Evolutionary conservation across 78 protist genomes (phyloP).

Genomic region (Planoprotostelium fungivorum): DNA sequence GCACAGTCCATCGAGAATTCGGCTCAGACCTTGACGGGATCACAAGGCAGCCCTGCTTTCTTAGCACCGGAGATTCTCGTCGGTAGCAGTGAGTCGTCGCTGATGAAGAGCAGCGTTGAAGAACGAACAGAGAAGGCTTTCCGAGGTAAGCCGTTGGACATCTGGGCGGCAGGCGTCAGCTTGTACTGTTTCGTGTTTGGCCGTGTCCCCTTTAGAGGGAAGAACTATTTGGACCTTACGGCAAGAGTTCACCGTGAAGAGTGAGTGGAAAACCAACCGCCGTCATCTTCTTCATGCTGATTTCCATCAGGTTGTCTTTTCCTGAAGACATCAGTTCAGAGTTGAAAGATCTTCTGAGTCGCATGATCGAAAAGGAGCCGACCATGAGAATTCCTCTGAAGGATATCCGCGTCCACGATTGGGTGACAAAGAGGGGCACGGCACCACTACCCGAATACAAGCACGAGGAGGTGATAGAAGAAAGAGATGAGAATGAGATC

Average conservation of each 20-base stretch:
- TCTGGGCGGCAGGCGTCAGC: constrained; percentile 56
- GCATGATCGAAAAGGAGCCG: background rate
- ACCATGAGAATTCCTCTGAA: background rate
- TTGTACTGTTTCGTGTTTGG: constrained; percentile 59
- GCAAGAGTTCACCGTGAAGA: background rate
- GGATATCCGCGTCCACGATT: background rate
- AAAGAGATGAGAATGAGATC: background rate
- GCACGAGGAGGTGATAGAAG: background rate
- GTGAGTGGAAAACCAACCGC: background rate
- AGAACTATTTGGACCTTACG: background rate
- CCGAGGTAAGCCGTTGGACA: constrained; percentile 44
- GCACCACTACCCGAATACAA: background rate
- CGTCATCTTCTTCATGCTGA: background rate
- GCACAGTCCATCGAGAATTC: constrained; percentile 42
- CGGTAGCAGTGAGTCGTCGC: background rate
- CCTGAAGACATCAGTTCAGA: background rate
- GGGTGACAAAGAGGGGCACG: background rate
- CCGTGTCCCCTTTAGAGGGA: constrained; percentile 12
- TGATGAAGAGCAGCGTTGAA: background rate
- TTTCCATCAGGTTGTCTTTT: background rate
- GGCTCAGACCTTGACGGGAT: constrained; percentile 20
- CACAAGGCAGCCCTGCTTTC: constrained; percentile 74
- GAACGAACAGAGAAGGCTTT: background rate
- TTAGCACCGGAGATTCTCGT: constrained; percentile 61
- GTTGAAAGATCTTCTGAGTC: background rate